Evolutionary conservation across 192 early-diverging fungal genomes (phyloP).

Genomic region (Coemansia sp.): DNA sequence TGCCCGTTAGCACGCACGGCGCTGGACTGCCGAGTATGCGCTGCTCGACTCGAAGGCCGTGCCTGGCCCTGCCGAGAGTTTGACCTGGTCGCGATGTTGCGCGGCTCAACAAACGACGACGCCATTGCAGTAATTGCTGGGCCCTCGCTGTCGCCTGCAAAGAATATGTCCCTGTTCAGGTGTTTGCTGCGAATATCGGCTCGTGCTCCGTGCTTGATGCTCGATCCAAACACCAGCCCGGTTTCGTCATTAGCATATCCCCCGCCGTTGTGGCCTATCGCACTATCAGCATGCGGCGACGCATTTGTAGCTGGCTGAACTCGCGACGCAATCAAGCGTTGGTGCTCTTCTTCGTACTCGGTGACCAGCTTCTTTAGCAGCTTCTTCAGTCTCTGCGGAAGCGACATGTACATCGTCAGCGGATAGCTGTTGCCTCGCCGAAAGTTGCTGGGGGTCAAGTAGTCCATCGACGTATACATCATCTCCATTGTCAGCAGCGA

Average conservation of each 20-base stretch:
- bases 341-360: constrained; percentile 46
- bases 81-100: neutral
- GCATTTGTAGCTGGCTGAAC: constrained; percentile 3
- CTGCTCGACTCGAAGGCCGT: neutral
- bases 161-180: neutral
- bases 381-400: constrained; percentile 34
- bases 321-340: constrained; percentile 25
- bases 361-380: constrained; percentile 29
- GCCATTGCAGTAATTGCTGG: neutral
- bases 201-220: neutral
- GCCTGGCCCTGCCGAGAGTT: constrained; percentile 1
- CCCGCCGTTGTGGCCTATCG: neutral
- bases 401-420: constrained; percentile 41
- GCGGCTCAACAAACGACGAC: constrained; percentile 1
- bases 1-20: neutral
- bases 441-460: constrained; percentile 43
- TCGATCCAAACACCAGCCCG: neutral
- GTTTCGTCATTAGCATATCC: neutral
- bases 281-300: neutral
- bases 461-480: constrained; percentile 58
- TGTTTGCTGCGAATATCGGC: too few species aligned
- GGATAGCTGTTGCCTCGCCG: constrained; percentile 46
- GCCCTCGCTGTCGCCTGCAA: neutral
- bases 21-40: neutral
- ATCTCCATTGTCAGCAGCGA: constrained; percentile 53